These are phyloP conservation scores for Pythium periplocum DNA, from an alignment of 352 stramenopile species.

Conservation along the genomic window DNA sequence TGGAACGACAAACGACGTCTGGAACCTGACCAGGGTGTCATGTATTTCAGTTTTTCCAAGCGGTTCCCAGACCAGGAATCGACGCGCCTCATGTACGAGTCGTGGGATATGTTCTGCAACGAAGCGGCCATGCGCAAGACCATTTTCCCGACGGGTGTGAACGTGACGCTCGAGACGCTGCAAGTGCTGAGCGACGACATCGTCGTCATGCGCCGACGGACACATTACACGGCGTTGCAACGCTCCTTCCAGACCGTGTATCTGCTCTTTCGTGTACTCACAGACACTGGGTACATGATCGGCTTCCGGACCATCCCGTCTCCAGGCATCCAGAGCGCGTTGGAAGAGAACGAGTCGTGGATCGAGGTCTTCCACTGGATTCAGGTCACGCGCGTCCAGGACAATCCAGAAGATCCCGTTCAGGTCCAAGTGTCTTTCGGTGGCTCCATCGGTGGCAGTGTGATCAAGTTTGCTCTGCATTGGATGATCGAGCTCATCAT, in stretches of 20 bases:
- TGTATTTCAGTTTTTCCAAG: conserved; percentile 68
- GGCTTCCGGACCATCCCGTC: conserved; percentile 62
- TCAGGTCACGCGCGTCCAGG: conserved; percentile 21
- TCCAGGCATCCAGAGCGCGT: conserved; percentile 35
- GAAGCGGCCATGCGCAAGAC: conserved; percentile 42
- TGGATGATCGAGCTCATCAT: conserved; percentile 81
- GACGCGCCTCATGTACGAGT: conserved; percentile 35
- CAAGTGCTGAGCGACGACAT: conserved; percentile 48
- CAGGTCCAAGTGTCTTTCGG: conserved; percentile 43
- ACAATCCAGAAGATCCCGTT: background rate
- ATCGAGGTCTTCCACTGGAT: conserved; percentile 71
- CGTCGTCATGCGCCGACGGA: conserved; percentile 50
- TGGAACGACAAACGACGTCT: conserved; percentile 55
- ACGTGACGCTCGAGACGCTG: conserved; percentile 37
- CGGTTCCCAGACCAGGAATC: conserved; percentile 24
- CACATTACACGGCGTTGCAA: conserved; percentile 40
- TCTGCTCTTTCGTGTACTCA: conserved; percentile 59
- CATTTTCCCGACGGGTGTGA: conserved; percentile 42
- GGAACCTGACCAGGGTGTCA: conserved; percentile 31
- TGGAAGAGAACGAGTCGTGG: conserved; percentile 46
- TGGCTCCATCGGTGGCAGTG: conserved; percentile 41
- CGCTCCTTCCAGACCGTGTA: conserved; percentile 66
- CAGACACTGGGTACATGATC: conserved; percentile 44
- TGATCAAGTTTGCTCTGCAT: conserved; percentile 59
- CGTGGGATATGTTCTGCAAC: conserved; percentile 43